Evolutionary conservation across 176 grass and related monocot genomes (phyloP).

Genomic region (Hordeum marinum): DNA sequence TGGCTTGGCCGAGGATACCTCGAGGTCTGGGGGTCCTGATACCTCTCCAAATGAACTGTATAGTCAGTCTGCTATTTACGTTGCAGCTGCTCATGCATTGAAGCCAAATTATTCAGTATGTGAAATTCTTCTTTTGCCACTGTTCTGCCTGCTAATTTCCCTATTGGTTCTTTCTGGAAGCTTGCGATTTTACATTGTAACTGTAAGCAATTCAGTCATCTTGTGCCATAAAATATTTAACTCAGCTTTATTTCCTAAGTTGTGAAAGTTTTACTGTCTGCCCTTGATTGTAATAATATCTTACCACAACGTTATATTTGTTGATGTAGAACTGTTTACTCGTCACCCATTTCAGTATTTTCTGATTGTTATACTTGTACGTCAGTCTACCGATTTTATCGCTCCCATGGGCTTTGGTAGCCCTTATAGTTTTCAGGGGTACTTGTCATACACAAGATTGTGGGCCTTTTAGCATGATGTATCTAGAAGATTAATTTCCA

Average conservation of each 20-base stretch:
- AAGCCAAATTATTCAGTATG: slow-evolving; percentile 82
- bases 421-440: neutral
- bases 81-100: slow-evolving; percentile 81
- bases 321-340: neutral
- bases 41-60: slow-evolving; percentile 65
- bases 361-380: neutral
- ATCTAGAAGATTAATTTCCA: neutral
- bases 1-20: slow-evolving; percentile 83
- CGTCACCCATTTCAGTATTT: neutral
- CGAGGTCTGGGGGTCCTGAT: slow-evolving; percentile 55
- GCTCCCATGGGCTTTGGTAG: too few relatives aligned
- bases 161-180: neutral
- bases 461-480: neutral
- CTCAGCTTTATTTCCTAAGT: too few relatives aligned
- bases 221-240: neutral
- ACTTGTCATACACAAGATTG: neutral
- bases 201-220: neutral
- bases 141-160: neutral
- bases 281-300: neutral
- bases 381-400: neutral
- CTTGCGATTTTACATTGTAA: neutral
- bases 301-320: neutral
- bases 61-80: slow-evolving; percentile 81
- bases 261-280: neutral
- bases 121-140: neutral